Evolutionary conservation across 768 basidiomycete species (phyloP).

Genomic region (Boletus rubescentipes): DNA sequence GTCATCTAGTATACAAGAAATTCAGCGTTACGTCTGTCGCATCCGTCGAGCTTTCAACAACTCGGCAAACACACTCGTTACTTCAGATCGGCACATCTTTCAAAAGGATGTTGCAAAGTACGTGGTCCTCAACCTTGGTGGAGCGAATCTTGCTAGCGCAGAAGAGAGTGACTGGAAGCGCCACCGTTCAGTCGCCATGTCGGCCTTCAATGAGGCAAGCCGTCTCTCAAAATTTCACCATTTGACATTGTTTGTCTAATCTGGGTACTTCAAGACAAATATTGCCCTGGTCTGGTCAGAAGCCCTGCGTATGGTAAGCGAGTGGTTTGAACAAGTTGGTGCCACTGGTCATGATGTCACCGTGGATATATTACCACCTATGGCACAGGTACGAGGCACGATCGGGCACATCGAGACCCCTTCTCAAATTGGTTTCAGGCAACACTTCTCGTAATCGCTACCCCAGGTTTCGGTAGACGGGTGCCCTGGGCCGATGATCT

Average conservation of each 20-base stretch:
- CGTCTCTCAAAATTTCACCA: no score
- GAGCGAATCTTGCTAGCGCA: slow-evolving; percentile 41
- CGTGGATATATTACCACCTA: slow-evolving; percentile 11
- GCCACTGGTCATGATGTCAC: slow-evolving; percentile 17
- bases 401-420: neutral
- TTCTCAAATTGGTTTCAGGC: slow-evolving; percentile 16
- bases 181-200: slow-evolving; percentile 43
- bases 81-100: slow-evolving; percentile 35
- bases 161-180: slow-evolving; percentile 50
- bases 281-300: slow-evolving; percentile 51
- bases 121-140: slow-evolving; percentile 45
- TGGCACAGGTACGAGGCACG: slow-evolving; percentile 15
- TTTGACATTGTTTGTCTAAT: neutral
- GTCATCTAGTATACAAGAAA: slow-evolving; percentile 38
- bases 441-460: slow-evolving; percentile 40
- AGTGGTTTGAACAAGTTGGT: slow-evolving; percentile 44
- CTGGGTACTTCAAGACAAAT: slow-evolving; percentile 36
- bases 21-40: slow-evolving; percentile 43
- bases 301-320: slow-evolving; percentile 37
- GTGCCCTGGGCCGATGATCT: slow-evolving; percentile 35
- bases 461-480: slow-evolving; percentile 43
- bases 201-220: slow-evolving; percentile 50
- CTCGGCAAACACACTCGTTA: slow-evolving; percentile 37
- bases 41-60: slow-evolving; percentile 33
- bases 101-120: slow-evolving; percentile 42